Base-by-base conservation (phyloP, 331 rosid species). In the Spiraea crenata region DNA sequence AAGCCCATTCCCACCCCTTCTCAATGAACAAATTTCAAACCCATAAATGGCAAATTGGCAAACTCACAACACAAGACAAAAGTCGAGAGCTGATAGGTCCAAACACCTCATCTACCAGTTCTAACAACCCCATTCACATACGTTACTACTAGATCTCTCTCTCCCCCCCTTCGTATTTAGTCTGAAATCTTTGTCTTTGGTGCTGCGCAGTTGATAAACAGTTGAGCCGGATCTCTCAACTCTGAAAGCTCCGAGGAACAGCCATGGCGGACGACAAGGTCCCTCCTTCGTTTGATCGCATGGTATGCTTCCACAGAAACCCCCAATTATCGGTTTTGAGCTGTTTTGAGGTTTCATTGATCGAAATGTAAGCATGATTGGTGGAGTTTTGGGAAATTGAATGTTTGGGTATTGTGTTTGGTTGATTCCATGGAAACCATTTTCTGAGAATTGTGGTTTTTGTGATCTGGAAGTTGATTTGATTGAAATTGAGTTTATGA, bases 231-330 rank as follows among this genome's bases (percentile, higher is more conserved):
- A 57, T 84, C 82, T 76, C 62, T 75, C 65, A 20, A 31, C 15
- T 64, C 68, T 71, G 78, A 38, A 25, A 71, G 58, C 72, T 46
- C 45, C 10, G 66, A 70, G 41, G 34, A 15, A 61, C 76, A 44
- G 63, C 88, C 82, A 93, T 93, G 98, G 93, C 84, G 37, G 96
- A 91, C 52, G 87, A 84, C 62, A 79, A 82, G 65, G 91, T 86
- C 4, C 95, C 92, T 57, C 91, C 92, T 25, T 74, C 91, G 7
- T 82, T 86, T 64, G 83, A 88, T 67, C 77, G 83, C 70, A 55
- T 71, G 91, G 95, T 90, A 80, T 49, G 35, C 15, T 37, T 74
- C 55, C 57, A 3, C 16, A 15, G 39, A n/a, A 13, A 31, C 16
- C 70, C 31, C 45, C 54, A 42, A 25, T 7, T 13, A 62, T 67